These are phyloP conservation scores for Poteriospumella lacustris DNA, from an alignment of 108 stramenopile genomes.

Conservation along the genomic window DNA sequence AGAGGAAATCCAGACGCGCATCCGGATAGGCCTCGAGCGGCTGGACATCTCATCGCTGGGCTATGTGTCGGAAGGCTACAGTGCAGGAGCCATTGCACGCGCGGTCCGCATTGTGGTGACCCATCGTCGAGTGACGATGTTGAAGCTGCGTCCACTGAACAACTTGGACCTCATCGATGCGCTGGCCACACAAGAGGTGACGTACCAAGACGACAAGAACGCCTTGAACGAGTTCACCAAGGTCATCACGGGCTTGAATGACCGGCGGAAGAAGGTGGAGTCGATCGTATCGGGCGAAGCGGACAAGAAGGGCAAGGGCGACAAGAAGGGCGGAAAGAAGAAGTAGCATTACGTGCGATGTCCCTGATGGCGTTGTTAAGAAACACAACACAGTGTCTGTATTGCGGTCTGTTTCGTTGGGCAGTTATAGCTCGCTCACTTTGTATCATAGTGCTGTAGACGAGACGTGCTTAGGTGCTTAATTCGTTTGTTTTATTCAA, in stretches of 20 bases:
- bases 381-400: no score
- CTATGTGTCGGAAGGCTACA: constrained; percentile 65
- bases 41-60: constrained; percentile 63
- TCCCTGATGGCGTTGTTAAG: no score
- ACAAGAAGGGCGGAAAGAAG: constrained; percentile 44
- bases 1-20: not conserved
- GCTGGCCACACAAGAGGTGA: constrained; percentile 19
- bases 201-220: constrained; percentile 31
- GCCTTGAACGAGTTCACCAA: constrained; percentile 55
- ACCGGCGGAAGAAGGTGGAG: constrained; percentile 51
- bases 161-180: constrained; percentile 32
- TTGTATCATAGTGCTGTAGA: no score
- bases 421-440: no score
- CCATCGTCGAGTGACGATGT: constrained; percentile 46
- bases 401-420: no score
- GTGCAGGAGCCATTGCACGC: constrained; percentile 56
- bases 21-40: not conserved
- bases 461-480: no score
- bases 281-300: constrained; percentile 35
- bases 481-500: no score
- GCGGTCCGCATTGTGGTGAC: constrained; percentile 55
- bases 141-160: constrained; percentile 30
- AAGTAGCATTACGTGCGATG: no score
- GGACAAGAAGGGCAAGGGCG: constrained; percentile 20
- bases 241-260: constrained; percentile 55